Evolutionary conservation across 2,329 filamentous ascomycete genomes (phyloP).

Genomic region (Neonectria neomacrospora): DNA sequence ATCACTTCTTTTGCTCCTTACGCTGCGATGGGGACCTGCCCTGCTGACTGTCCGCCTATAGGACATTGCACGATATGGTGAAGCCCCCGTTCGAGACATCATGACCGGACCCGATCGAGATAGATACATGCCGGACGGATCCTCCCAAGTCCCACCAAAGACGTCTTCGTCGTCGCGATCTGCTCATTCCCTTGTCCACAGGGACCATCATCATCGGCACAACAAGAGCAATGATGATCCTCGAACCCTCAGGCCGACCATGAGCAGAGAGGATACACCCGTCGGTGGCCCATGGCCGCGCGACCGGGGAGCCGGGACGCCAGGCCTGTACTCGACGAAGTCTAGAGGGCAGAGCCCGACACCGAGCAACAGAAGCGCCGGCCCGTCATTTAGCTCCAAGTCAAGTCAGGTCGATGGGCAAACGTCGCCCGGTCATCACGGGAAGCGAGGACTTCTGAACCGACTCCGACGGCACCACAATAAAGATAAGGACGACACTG

Average conservation of each 20-base stretch:
- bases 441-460: conserved; percentile 62
- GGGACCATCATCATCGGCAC: conserved; percentile 73
- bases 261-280: conserved; percentile 79
- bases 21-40: conserved; percentile 22
- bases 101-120: conserved; percentile 77
- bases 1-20: conserved; percentile 9
- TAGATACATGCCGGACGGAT: conserved; percentile 67
- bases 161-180: conserved; percentile 72
- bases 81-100: conserved; percentile 78
- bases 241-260: conserved; percentile 74
- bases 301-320: conserved; percentile 63
- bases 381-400: conserved; percentile 57
- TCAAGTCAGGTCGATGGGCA: conserved; percentile 63
- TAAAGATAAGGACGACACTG: conserved; percentile 61
- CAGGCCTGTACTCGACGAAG: conserved; percentile 58
- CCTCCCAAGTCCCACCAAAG: conserved; percentile 63
- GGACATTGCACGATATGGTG: conserved; percentile 81
- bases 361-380: conserved; percentile 75
- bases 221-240: conserved; percentile 76
- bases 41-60: conserved; percentile 49
- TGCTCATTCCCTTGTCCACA: conserved; percentile 70
- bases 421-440: conserved; percentile 67
- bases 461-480: conserved; percentile 64
- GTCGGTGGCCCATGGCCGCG: conserved; percentile 54
- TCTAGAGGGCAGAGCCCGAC: conserved; percentile 83